Evolutionary conservation across 192 early-diverging fungal species (phyloP).

Genomic region (Gaertneriomyces sp.): DNA sequence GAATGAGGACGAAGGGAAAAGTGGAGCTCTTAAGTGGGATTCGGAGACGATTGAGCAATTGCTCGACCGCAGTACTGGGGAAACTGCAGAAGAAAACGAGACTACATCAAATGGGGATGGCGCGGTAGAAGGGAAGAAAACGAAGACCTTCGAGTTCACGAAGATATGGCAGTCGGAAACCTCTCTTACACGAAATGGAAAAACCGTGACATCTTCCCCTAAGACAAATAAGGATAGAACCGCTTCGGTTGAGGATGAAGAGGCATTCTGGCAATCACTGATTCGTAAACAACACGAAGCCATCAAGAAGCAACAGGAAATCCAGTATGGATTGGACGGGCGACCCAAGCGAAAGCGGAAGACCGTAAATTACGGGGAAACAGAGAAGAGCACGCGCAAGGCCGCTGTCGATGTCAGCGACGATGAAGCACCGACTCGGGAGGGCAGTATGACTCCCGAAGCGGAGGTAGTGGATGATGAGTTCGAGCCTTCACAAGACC

Average conservation of each 20-base stretch:
- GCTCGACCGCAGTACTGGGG: conserved; percentile 46
- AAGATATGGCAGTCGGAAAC: conserved; percentile 61
- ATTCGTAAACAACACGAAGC: conserved; percentile 21
- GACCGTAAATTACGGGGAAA: conserved; percentile 24
- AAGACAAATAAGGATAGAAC: not conserved
- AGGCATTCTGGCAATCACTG: conserved; percentile 38
- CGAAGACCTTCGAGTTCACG: conserved; percentile 56
- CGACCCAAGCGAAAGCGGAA: conserved; percentile 28
- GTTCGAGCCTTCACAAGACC: no score
- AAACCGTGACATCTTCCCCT: no score
- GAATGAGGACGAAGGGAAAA: conserved; percentile 27
- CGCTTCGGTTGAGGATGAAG: conserved; percentile 36
- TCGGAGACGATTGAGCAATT: conserved; percentile 57
- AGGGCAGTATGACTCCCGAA: no score
- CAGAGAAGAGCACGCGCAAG: no score
- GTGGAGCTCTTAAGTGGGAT: conserved; percentile 48
- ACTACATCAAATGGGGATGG: conserved; percentile 5
- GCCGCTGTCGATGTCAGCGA: no score
- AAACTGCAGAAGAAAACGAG: conserved; percentile 20
- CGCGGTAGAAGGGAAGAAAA: conserved; percentile 19
- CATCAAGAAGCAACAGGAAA: not conserved
- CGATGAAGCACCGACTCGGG: no score
- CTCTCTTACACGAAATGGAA: conserved; percentile 9
- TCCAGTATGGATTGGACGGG: conserved; percentile 5
- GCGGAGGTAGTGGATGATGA: no score